Base-by-base conservation (phyloP, 495 filamentous ascomycete species). In the Arthonia radiata region DNA sequence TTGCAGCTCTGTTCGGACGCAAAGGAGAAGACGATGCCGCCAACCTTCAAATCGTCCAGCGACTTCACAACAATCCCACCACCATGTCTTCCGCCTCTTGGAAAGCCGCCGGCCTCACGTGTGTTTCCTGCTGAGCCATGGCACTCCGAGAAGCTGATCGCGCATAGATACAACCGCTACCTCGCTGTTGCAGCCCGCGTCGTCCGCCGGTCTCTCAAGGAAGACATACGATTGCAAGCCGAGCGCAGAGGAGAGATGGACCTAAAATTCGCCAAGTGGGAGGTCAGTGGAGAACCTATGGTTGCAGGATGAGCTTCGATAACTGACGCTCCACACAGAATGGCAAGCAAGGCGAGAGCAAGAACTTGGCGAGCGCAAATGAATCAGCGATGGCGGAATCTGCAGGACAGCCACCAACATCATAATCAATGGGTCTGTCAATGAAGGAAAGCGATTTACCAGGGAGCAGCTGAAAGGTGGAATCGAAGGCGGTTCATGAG, bases 91-190 rank as follows among this genome's bases (percentile, higher is more conserved):
- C n/a, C n/a, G n/a, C n/a, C n/a, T n/a, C n/a, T n/a, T 99, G 89
- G 89, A 94, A 93, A 74, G 66, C 81, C 44, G 72, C 86, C 46
- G 86, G 89, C 58, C 59, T 94, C 43, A 90, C 73, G 89, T 94
- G 71, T 52, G 74, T 41, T 25, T 23, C 4, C 27, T 17, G 7
- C 9, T 24, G 18, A 3, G 18, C 18, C 14, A 21, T 22, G 7
- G 13, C 10, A 16, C 29, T 27, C 28, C 31, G 31, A 39, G 22
- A 15, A 31, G 39, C 26, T 46, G 26, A 30, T 31, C 34, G 16
- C 22, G 25, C 34, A 27, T 37, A 80, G 73, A 53, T 80, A 80
- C 64, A 80, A 80, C 62, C 73, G 67, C 53, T 80, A 78, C 59
- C 59, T 79, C 30, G 56, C 71, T 35, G 64, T 79, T 53, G 66